A percentile compares a stretch with the other conserved stretches of the same genome.
Evolutionary conservation across 805 yeast genomes (phyloP).

Genomic region (Kuraishia borneana): DNA sequence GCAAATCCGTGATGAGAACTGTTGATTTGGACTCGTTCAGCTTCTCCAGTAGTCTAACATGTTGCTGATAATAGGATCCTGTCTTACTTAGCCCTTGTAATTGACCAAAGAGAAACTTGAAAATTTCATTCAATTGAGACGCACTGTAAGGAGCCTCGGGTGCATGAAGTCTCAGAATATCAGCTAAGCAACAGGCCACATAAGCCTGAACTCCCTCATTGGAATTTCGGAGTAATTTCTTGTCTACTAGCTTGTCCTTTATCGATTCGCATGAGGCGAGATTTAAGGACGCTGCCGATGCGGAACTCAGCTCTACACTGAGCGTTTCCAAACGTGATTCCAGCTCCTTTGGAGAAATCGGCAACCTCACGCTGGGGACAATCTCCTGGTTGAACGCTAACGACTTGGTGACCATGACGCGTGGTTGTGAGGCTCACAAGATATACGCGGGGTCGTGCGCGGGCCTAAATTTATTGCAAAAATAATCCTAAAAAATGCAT

Average conservation of each 20-base stretch:
- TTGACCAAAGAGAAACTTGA: slow-evolving; percentile 54
- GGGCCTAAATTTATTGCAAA: no score
- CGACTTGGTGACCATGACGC: no score
- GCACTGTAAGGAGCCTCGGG: slow-evolving; percentile 86
- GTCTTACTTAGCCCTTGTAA: slow-evolving; percentile 37
- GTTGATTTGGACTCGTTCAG: slow-evolving; percentile 69
- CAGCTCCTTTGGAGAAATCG: slow-evolving; percentile 53
- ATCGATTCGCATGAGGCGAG: slow-evolving; percentile 30
- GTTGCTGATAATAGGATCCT: slow-evolving; percentile 52
- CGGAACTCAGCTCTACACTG: slow-evolving; percentile 48
- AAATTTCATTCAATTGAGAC: slow-evolving; percentile 48
- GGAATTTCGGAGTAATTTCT: slow-evolving; percentile 46
- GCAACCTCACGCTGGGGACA: slow-evolving; percentile 42
- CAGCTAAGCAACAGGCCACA: slow-evolving; percentile 65
- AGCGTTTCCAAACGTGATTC: slow-evolving; percentile 42
- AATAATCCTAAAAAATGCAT: no score
- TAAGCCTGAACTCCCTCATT: slow-evolving; percentile 62
- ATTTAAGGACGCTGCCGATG: slow-evolving; percentile 52
- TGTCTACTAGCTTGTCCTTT: slow-evolving; percentile 41
- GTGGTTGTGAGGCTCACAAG: no score
- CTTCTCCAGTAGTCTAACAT: slow-evolving; percentile 51
- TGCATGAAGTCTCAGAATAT: slow-evolving; percentile 66
- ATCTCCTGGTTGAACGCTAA: slow-evolving; percentile 14
- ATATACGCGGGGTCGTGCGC: no score
- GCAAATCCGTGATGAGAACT: slow-evolving; percentile 65